Percentiles rank a stretch among this genome's conserved stretches.
Conservation (phyloP, 306 rosid species). For the Arachis hypogaea region DNA sequence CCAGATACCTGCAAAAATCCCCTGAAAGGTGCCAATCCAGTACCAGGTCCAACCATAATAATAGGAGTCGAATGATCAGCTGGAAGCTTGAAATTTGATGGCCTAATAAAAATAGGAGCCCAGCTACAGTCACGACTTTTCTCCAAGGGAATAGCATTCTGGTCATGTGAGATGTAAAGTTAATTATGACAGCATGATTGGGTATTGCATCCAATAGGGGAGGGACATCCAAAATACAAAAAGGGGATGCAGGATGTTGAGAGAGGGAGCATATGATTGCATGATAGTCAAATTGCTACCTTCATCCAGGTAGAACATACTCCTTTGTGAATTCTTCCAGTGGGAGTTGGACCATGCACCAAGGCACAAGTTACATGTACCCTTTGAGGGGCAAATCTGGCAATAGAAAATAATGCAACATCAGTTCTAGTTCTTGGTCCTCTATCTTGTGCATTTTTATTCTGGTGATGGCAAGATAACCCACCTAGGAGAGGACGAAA, state of each 20-base stretch:
- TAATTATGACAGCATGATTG: slow-evolving; percentile 34
- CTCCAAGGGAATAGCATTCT: slow-evolving; percentile 79
- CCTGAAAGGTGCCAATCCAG: slow-evolving; percentile 98
- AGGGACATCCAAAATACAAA: slow-evolving; percentile 24
- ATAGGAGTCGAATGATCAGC: slow-evolving; percentile 69
- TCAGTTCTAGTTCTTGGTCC: slow-evolving; percentile 8
- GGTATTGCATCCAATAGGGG: slow-evolving; percentile 14
- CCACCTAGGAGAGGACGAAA: slow-evolving; percentile 96
- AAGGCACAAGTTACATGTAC: slow-evolving; percentile 95
- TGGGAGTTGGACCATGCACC: slow-evolving; percentile 84
- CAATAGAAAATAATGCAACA: slow-evolving; percentile 23
- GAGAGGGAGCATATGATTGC: slow-evolving; percentile 22
- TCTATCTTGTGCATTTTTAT: slow-evolving; percentile 24
- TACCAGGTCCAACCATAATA: slow-evolving; percentile 97
- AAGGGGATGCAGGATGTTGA: slow-evolving; percentile 8
- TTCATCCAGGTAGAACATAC: slow-evolving; percentile 98
- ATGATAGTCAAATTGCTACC: slow-evolving; percentile 52
- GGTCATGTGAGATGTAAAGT: slow-evolving; percentile 45
- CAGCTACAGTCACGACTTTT: slow-evolving; percentile 73
- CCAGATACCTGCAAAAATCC: slow-evolving; percentile 89
- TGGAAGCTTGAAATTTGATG: slow-evolving; percentile 92
- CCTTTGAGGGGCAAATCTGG: slow-evolving; percentile 70
- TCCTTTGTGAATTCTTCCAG: slow-evolving; percentile 97
- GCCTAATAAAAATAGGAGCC: slow-evolving; percentile 91
- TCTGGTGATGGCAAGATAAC: slow-evolving; percentile 31